A percentile compares a stretch with the other conserved stretches of the same genome.
Evolutionary conservation across 352 stramenopile species (phyloP).

Genomic region (Phytopythium chamaehyphon): DNA sequence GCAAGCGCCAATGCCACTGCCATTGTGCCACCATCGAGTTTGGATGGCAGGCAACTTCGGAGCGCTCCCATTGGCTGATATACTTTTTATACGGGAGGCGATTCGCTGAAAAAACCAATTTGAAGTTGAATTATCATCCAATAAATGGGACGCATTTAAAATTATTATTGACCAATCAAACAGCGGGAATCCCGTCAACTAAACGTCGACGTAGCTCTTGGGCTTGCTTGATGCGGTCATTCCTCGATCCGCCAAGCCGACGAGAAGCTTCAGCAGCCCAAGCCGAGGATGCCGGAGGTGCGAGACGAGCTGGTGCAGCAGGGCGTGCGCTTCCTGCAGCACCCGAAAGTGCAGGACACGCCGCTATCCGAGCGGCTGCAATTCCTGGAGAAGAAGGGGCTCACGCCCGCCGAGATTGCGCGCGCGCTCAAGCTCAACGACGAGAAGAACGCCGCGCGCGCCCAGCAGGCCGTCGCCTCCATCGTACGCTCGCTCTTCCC

Average conservation of each 20-base stretch:
- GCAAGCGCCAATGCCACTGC: too few relatives aligned
- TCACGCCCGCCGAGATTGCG: conserved; percentile 66
- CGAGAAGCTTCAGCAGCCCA: neutral
- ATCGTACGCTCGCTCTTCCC: conserved; percentile 28
- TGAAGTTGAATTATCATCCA: conserved; percentile 14
- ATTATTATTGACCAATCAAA: conserved; percentile 9
- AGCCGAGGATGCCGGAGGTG: conserved; percentile 16
- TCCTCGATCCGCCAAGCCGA: neutral
- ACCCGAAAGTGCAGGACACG: conserved; percentile 73
- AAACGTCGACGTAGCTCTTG: conserved; percentile 6
- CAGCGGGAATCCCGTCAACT: neutral
- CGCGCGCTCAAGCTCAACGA: conserved; percentile 62
- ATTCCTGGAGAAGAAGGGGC: conserved; percentile 77
- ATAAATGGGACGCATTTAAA: too few relatives aligned
- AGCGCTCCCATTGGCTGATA: conserved; percentile 4
- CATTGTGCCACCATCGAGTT: too few relatives aligned
- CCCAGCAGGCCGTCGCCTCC: conserved; percentile 52
- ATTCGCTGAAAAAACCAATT: conserved; percentile 8
- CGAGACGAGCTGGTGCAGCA: conserved; percentile 62
- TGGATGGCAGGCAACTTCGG: conserved; percentile 10
- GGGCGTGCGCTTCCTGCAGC: conserved; percentile 74
- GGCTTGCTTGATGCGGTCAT: neutral
- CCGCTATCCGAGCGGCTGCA: conserved; percentile 62
- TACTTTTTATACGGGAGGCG: too few relatives aligned
- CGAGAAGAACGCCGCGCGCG: conserved; percentile 44